Percentiles rank a stretch among this genome's conserved stretches.
Conservation (phyloP, 2,329 filamentous ascomycete genomes). For the Paracamarosporium sp. region DNA sequence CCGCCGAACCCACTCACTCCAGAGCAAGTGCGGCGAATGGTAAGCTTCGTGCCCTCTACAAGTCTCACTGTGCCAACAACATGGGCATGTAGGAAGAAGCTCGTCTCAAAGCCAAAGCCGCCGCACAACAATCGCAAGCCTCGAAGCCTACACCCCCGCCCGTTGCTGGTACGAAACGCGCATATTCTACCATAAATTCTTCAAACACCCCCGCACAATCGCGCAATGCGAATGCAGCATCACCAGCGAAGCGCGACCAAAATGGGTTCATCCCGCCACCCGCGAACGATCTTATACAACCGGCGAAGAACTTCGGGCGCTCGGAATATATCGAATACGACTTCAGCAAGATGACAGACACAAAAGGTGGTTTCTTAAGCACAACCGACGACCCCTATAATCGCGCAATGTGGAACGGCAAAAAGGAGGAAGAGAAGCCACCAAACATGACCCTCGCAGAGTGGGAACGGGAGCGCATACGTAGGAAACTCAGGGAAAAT, state of each 20-base stretch:
- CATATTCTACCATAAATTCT: slow-evolving; percentile 68
- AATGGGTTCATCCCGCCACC: slow-evolving; percentile 43
- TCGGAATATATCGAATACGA: slow-evolving; percentile 88
- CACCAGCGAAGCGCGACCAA: slow-evolving; percentile 42
- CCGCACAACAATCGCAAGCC: slow-evolving; percentile 58
- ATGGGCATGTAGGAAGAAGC: slow-evolving; percentile 74
- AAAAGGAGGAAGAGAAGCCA: slow-evolving; percentile 70
- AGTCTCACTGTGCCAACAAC: slow-evolving; percentile 1
- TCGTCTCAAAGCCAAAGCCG: slow-evolving; percentile 86
- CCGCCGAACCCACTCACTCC: slow-evolving; percentile 61
- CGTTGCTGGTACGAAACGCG: slow-evolving; percentile 71
- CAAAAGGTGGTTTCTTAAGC: slow-evolving; percentile 94
- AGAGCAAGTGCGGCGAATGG: slow-evolving; percentile 66
- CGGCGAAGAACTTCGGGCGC: slow-evolving; percentile 87
- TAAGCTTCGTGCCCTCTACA: slow-evolving; percentile 31
- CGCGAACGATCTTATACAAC: slow-evolving; percentile 65
- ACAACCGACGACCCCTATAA: slow-evolving; percentile 91
- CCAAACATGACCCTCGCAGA: slow-evolving; percentile 88
- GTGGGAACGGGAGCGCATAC: slow-evolving; percentile 84
- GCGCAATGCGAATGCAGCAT: slow-evolving; percentile 68
- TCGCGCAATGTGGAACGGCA: slow-evolving; percentile 64
- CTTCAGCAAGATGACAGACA: slow-evolving; percentile 97
- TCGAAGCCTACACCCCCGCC: slow-evolving; percentile 31
- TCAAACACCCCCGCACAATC: slow-evolving; percentile 62
- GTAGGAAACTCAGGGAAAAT: slow-evolving; percentile 73